A percentile compares a stretch with the other conserved stretches of the same genome.
Evolutionary conservation across 805 yeast genomes (phyloP).

Genomic region (Kuraishia floccosa): DNA sequence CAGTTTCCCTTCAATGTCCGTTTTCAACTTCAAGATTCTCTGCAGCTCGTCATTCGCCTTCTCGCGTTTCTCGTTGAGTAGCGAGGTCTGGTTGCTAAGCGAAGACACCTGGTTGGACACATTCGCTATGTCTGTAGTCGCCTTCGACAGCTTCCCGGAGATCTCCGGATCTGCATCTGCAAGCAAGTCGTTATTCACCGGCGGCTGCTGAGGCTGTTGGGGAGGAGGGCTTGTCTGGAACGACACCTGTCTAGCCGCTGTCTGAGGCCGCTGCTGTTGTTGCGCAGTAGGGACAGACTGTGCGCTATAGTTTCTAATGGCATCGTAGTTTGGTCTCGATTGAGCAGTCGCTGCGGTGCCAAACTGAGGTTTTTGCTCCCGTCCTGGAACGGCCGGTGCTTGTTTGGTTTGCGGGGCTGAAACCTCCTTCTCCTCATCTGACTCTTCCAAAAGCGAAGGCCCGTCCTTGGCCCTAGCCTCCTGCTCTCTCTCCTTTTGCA

Average conservation of each 20-base stretch:
- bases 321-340: slow-evolving; percentile 41
- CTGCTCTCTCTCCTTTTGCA: slow-evolving; percentile 12
- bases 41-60: slow-evolving; percentile 71
- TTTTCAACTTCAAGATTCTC: slow-evolving; percentile 53
- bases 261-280: slow-evolving; percentile 10
- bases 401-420: no score
- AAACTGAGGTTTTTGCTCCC: slow-evolving; percentile 21
- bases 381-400: slow-evolving; percentile 21
- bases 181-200: slow-evolving; percentile 32
- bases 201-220: slow-evolving; percentile 5
- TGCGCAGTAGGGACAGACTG: slow-evolving; percentile 7
- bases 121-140: slow-evolving; percentile 80
- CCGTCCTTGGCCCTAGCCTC: slow-evolving; percentile 11
- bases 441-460: slow-evolving; percentile 21
- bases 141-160: slow-evolving; percentile 59
- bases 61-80: slow-evolving; percentile 55
- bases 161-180: slow-evolving; percentile 44
- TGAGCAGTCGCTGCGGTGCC: no score
- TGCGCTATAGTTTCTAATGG: slow-evolving; percentile 20
- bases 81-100: slow-evolving; percentile 62
- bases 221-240: not conserved
- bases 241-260: slow-evolving; percentile 2
- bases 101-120: slow-evolving; percentile 78
- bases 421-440: slow-evolving; percentile 19
- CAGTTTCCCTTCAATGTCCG: slow-evolving; percentile 65